Conservation (phyloP, 2,329 filamentous ascomycete species). For the Aspergillus fischeri region DNA sequence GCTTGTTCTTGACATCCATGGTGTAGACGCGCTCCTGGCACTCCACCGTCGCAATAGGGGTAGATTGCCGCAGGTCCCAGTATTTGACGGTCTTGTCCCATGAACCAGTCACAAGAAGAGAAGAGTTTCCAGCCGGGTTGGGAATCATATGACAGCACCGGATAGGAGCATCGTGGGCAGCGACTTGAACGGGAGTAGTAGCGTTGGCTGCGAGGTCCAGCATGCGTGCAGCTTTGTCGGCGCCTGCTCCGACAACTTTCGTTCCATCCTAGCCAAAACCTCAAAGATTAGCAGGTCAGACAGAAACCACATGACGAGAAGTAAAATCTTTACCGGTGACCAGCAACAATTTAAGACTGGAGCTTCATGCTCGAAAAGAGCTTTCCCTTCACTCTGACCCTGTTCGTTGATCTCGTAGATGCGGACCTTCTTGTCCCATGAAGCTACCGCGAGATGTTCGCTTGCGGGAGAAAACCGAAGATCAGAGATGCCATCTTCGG, state of each 20-base stretch:
- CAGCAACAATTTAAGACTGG: slow-evolving; percentile 83
- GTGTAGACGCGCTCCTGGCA: slow-evolving; percentile 64
- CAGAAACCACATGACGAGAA: slow-evolving; percentile 3
- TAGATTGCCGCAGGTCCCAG: slow-evolving; percentile 52
- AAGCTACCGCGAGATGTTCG: slow-evolving; percentile 83
- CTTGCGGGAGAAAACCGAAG: slow-evolving; percentile 72
- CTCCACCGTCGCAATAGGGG: slow-evolving; percentile 43
- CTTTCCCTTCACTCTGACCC: slow-evolving; percentile 79
- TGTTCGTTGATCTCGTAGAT: slow-evolving; percentile 85
- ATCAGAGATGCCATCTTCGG: slow-evolving; percentile 85
- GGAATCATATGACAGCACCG: slow-evolving; percentile 75
- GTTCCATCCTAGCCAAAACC: slow-evolving; percentile 67
- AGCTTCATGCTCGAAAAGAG: slow-evolving; percentile 77
- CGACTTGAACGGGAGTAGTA: slow-evolving; percentile 63
- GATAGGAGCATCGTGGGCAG: slow-evolving; percentile 80
- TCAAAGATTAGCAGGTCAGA: slow-evolving; percentile 1
- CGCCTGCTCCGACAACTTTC: slow-evolving; percentile 80
- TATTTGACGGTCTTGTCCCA: slow-evolving; percentile 57
- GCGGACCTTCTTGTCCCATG: slow-evolving; percentile 97
- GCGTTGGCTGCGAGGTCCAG: slow-evolving; percentile 66
- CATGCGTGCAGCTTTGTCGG: slow-evolving; percentile 85
- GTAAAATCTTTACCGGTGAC: slow-evolving; percentile 64
- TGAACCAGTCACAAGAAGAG: slow-evolving; percentile 82
- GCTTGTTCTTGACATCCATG: slow-evolving; percentile 83
- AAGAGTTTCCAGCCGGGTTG: slow-evolving; percentile 49